Conservation (phyloP, 2,329 filamentous ascomycete species). For the Fonsecaea monophora region DNA sequence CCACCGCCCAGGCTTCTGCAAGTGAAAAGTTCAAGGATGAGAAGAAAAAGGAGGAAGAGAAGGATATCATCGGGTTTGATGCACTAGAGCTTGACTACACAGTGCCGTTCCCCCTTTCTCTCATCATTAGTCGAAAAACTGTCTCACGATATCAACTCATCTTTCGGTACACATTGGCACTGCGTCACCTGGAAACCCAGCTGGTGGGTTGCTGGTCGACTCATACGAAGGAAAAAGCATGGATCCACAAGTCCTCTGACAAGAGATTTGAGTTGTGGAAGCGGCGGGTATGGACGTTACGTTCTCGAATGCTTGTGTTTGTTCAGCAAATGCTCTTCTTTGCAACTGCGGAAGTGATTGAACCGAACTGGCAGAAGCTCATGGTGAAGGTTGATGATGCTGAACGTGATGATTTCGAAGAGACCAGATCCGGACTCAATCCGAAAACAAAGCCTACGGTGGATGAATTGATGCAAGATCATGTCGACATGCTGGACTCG, state of each 20-base stretch:
- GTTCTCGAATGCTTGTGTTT: conserved; percentile 94
- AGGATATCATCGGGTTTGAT: conserved; percentile 87
- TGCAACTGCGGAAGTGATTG: conserved; percentile 94
- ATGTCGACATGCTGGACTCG: conserved; percentile 96
- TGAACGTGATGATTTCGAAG: conserved; percentile 43
- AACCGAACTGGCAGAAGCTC: conserved; percentile 93
- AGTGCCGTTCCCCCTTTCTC: conserved; percentile 91
- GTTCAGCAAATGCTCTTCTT: conserved; percentile 97
- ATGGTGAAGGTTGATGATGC: conserved; percentile 80
- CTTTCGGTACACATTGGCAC: conserved; percentile 88
- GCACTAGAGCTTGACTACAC: conserved; percentile 92
- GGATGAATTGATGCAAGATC: conserved; percentile 97
- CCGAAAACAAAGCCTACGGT: conserved; percentile 72
- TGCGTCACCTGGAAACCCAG: conserved; percentile 87
- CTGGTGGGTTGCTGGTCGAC: conserved; percentile 89
- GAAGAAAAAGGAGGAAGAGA: conserved; percentile 84
- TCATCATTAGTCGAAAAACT: conserved; percentile 95
- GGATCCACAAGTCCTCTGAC: conserved; percentile 80
- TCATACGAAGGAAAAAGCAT: conserved; percentile 79
- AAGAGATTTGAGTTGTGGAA: conserved; percentile 88
- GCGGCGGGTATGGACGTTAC: conserved; percentile 85
- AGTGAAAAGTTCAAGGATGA: conserved; percentile 63
- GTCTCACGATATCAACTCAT: conserved; percentile 96
- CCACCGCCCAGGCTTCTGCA: conserved; percentile 49
- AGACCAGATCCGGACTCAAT: conserved; percentile 41